Evolutionary conservation across 2,329 filamentous ascomycete genomes (phyloP), one percentile per base, ranked within the genome.

Genomic region (Phaeosphaeria sp.): DNA sequence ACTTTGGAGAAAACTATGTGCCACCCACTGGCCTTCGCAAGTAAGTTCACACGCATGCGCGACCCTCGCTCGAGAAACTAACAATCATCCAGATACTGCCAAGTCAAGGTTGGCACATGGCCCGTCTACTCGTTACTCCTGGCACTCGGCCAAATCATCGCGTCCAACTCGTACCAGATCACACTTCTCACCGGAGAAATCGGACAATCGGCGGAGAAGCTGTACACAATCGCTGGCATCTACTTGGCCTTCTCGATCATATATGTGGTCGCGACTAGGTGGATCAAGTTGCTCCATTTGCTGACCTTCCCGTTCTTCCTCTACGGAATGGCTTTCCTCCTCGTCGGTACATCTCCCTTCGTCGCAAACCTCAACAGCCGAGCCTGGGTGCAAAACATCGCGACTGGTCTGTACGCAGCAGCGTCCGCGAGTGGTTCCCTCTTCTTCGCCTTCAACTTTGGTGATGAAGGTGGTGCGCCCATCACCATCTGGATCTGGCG

Each of bases 101-200:
- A 44, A 15, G 42, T 44, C 42, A 44, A 44, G 42, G 18, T 44
- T n/a, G 42, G 42, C 42, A 44, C 42, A 8, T 44, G 42, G 42
- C 18, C 42, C 8, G 42, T 22, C 8, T 44, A 44, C 42, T 44
- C 42, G 15, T 22, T 44, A 5, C 8, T 20, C 3, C 18, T 44
- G 42, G 42, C 42, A 44, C 21, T 44, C 18, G 42, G 42, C 42
- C 42, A 44, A 22, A 44, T 44, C 42, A 44, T 44, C 13, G 42
- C 42, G 3, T 44, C 42, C 2, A 44, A 44, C 18, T 44, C 42
- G 42, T 44, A 44, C 42, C 42, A 44, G 18, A 44, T 44, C 6
- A 44, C 42, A 21, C 42, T 44, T 44, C 42, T 44, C 21, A 44
- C 42, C 42, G 42, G 42, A 44, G 42, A 44, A 44, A 44, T 44